These are phyloP conservation scores for Monocercomonoides exilis DNA, from an alignment of 78 protist genomes.

Conservation along the genomic window DNA sequence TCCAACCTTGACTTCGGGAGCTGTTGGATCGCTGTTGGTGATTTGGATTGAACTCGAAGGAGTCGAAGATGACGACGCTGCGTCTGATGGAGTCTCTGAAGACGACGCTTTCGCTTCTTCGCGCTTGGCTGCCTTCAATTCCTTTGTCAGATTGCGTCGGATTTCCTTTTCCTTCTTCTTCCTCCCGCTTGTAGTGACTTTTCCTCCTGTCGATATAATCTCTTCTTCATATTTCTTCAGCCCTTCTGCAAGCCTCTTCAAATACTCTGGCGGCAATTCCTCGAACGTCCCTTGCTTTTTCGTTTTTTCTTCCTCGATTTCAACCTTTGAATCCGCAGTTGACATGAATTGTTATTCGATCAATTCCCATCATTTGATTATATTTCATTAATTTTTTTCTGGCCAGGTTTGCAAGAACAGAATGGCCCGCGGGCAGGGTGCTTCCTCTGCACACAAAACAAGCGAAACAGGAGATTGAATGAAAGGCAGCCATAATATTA, in stretches of 20 bases:
- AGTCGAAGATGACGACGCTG: not conserved
- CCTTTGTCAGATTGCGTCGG: not conserved
- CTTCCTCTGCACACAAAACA: too few species aligned
- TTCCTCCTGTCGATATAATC: not conserved
- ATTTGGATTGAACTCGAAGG: not conserved
- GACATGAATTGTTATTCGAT: too few species aligned
- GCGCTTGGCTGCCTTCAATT: not conserved
- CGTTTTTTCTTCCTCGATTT: too few species aligned
- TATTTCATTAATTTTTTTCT: too few species aligned
- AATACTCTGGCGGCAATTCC: not conserved
- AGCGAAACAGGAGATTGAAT: too few species aligned
- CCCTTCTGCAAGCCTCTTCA: not conserved
- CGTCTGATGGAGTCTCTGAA: not conserved
- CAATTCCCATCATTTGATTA: too few species aligned
- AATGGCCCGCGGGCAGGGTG: too few species aligned
- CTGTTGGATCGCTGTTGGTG: not conserved
- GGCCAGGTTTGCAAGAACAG: too few species aligned
- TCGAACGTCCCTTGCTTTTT: too few species aligned
- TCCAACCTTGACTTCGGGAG: not conserved
- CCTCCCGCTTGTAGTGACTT: not conserved
- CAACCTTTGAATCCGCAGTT: too few species aligned
- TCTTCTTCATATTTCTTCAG: not conserved
- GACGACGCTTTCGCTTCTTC: too few species aligned
- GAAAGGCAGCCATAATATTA: too few species aligned
- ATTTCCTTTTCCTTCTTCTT: not conserved